Conservation (phyloP, 2,329 filamentous ascomycete genomes). For the Calcarisporium arbuscula region DNA sequence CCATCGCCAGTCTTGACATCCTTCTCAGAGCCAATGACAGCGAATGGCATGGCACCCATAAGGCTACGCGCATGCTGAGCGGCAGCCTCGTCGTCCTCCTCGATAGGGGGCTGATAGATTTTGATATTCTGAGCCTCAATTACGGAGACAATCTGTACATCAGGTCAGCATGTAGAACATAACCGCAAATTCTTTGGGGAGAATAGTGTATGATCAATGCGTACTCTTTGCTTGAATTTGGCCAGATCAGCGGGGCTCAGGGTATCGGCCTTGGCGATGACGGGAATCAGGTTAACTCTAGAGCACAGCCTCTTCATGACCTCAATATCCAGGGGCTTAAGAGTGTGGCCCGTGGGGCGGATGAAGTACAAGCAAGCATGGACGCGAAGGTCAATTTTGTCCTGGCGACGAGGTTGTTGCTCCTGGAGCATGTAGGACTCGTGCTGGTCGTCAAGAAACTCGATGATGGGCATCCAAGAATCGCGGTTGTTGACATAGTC, state of each 20-base stretch:
- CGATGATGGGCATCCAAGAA: conserved; percentile 99
- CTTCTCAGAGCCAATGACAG: conserved; percentile 98
- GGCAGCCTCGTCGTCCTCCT: conserved; percentile 96
- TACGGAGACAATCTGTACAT: conserved; percentile 74
- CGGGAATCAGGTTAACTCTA: conserved; percentile 95
- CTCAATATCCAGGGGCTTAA: conserved; percentile 98
- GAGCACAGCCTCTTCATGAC: conserved; percentile 99
- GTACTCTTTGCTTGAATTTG: conserved; percentile 91
- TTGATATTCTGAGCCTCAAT: conserved; percentile 99
- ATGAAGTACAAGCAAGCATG: conserved; percentile 99
- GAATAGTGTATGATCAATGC: conserved; percentile 21
- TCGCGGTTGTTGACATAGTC: conserved; percentile 99
- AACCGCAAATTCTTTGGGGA: not conserved
- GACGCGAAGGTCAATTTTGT: conserved; percentile 99
- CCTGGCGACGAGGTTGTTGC: conserved; percentile 93
- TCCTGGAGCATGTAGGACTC: conserved; percentile 99
- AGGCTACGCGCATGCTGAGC: conserved; percentile 90
- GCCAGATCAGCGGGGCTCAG: conserved; percentile 86
- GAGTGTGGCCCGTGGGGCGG: conserved; percentile 92
- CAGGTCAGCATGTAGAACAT: conserved; percentile 24
- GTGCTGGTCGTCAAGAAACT: conserved; percentile 99
- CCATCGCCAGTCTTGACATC: conserved; percentile 95
- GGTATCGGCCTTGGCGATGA: conserved; percentile 97
- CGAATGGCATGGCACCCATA: conserved; percentile 97
- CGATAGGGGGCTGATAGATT: conserved; percentile 96